Evolutionary conservation across 345 rosid genomes (phyloP), one percentile per base, ranked within the genome.

Genomic region (Cochlearia excelsa): DNA sequence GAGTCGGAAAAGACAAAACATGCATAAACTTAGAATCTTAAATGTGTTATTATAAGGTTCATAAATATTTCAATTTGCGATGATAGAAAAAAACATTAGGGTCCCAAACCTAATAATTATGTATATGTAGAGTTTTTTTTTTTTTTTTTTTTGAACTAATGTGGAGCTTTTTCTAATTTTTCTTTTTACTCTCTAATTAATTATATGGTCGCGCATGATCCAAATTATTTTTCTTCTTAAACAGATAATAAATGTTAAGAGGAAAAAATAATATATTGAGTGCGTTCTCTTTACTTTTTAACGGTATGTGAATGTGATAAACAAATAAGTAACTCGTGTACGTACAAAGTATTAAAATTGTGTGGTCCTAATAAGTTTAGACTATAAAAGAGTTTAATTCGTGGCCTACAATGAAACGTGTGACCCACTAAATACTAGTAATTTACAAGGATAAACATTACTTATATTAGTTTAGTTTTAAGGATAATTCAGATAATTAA

Each of bases 371-470:
- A 55, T 47, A 35, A 4, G 6, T 35, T 4, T 46, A 46, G 41
- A 62, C 56, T 23, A 0, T 16, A 30, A 43, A 56, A 49, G 53
- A 26, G 54, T 43, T 37, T 48, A 55, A 46, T 62, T 55, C 63
- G 74, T 70, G 74, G 59, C 38, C 26, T 57, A 46, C 40, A 57
- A 64, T 8, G 55, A 51, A 70, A 70, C 74, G 69, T 64, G 74
- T 64, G 61, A 57, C 39, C 74, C 74, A 70, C 65, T 64, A 64
- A 50, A 58, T 30, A 51, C 60, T 40, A n/a, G n/a, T n/a, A 46
- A 6, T 0, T 1, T 38, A 39, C 3, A 16, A 63, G 10, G 70
- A 70, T 57, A 70, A 70, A 6, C 23, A 16, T 16, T 16, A 16
- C 23, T 16, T 16, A 16, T 16, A 16, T 16, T 16, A 16, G 23